phyloP scores from a whole-genome alignment of 169 alveolate species.

The Babesia ovis region DNA sequence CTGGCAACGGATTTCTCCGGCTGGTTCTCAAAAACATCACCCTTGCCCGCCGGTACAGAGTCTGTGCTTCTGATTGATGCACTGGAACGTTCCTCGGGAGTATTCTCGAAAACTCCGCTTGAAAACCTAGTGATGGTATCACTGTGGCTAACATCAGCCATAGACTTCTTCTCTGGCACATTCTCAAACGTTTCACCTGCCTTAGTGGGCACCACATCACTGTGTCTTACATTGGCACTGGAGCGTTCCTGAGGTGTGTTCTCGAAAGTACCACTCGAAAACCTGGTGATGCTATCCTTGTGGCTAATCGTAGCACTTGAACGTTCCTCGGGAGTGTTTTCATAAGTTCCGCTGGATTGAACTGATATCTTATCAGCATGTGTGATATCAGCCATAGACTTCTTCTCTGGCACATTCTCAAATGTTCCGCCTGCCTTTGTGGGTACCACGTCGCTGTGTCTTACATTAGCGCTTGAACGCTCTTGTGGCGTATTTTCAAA shows the following conservation, averaged over 20 bases:
- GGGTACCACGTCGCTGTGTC: background rate
- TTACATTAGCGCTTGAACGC: constrained; percentile 15
- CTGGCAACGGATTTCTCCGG: constrained; percentile 36
- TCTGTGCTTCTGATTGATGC: constrained; percentile 31
- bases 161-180: background rate
- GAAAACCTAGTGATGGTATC: background rate
- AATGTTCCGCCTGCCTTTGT: constrained; percentile 9
- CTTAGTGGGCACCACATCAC: background rate
- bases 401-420: constrained; percentile 28
- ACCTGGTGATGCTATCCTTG: background rate
- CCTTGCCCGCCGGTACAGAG: background rate
- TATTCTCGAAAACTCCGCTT: constrained; percentile 20
- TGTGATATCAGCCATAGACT: constrained; percentile 9
- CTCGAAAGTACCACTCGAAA: constrained; percentile 22
- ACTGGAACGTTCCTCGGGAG: constrained; percentile 20
- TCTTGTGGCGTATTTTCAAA: constrained; percentile 52
- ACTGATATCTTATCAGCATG: background rate
- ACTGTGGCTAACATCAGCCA: background rate
- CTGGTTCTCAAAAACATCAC: background rate
- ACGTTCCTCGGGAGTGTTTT: constrained; percentile 7
- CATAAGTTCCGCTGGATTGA: background rate
- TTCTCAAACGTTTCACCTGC: constrained; percentile 4
- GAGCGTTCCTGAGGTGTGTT: constrained; percentile 23
- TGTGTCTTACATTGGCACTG: constrained; percentile 13
- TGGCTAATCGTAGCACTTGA: constrained; percentile 50